Evolutionary conservation across 768 basidiomycete genomes (phyloP), one percentile per base, ranked within the genome.

Genomic region (Russula virescens): DNA sequence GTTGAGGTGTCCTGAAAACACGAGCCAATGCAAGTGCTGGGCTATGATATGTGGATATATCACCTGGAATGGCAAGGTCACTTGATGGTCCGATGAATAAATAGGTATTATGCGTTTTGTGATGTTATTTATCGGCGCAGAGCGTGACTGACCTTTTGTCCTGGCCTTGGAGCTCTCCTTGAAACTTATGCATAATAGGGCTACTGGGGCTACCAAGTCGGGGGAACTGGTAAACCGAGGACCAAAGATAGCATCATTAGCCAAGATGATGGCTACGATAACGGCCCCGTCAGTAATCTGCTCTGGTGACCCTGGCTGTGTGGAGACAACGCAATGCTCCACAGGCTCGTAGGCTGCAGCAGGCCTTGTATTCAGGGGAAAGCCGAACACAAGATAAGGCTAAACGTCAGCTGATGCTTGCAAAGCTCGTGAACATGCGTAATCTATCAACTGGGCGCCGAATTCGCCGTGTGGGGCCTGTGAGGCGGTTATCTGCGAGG

Each of bases 391-490:
- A n/a, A 49, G 46, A 58, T 18, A 58, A 42, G 7, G 52, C 53
- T 18, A 58, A 42, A 7, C 8, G 31, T 46, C 62, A 63, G 62
- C 56, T 60, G 63, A 64, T 34, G 21, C 28, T 40, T 10, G 38
- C 25, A 26, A 58, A 25, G 21, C n/a, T 26, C 35, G 62, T 54
- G 26, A 63, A 57, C 21, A 40, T 26, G 43, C 45, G 40, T 25
- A 42, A 49, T 47, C 2, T 25, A 54, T 34, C 21, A 60, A 11
- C 49, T 60, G 58, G 53, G 48, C 58, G 46, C 62, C 19, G 38
- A 31, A 47, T 25, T 11, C 14, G 35, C 25, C 9, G 38, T 62
- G 53, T 60, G 63, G 58, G 58, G 63, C 58, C 52, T 35, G 52
- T 31, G 42, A 42, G 57, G 47, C 34, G 57, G 52, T 8, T 31